Evolutionary conservation across 768 basidiomycete genomes (phyloP).

Genomic region (Amanita rubescens): DNA sequence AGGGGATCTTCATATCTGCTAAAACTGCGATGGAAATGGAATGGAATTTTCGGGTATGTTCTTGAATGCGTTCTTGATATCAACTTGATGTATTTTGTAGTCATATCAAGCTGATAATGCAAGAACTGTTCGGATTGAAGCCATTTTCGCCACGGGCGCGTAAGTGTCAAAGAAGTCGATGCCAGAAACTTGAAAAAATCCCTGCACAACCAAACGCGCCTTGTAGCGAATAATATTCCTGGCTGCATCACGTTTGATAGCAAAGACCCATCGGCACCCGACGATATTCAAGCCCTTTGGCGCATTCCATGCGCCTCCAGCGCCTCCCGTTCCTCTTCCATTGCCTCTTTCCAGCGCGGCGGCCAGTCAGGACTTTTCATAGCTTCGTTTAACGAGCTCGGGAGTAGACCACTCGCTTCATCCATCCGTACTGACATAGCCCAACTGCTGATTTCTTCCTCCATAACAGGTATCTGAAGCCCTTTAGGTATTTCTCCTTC

Average conservation of each 20-base stretch:
- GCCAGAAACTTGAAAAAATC: constrained; percentile 27
- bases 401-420: too few species aligned
- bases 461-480: too few species aligned
- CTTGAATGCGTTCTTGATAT: constrained; percentile 8
- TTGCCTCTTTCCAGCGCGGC: too few species aligned
- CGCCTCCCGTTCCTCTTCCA: constrained; percentile 15
- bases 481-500: too few species aligned
- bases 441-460: too few species aligned
- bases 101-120: constrained; percentile 14
- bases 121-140: constrained; percentile 13
- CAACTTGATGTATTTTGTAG: too few species aligned
- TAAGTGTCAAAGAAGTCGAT: constrained; percentile 21
- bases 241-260: constrained; percentile 20
- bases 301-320: constrained; percentile 12
- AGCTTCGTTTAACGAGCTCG: too few species aligned
- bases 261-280: constrained; percentile 20
- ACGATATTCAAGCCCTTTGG: constrained; percentile 12
- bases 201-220: constrained; percentile 28
- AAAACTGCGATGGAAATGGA: too few species aligned
- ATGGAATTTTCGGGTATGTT: too few species aligned
- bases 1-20: too few species aligned
- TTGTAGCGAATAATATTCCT: constrained; percentile 25
- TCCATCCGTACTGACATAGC: too few species aligned
- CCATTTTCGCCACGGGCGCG: constrained; percentile 12
- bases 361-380: too few species aligned